Evolutionary conservation across 164 flowering plant species (phyloP), one percentile per base, ranked within the genome.

Genomic region (Vitis rotundifolia): DNA sequence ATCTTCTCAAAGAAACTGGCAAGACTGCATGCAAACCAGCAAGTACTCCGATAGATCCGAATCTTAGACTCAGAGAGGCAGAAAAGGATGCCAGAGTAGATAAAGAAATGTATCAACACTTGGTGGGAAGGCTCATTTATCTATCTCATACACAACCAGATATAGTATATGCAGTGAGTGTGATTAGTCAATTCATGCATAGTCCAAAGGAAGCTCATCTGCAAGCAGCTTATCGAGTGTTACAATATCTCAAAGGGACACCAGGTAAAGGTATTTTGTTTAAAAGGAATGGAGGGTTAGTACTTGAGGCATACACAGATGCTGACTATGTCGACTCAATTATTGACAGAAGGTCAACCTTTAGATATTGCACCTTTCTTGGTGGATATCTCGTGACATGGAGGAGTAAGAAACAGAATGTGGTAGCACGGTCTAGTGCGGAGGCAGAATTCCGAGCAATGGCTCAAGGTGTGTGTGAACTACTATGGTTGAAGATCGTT

Each of bases 111-210:
- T 66, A 28, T 16, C 28, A 66, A 12, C 14, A 29, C 5, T 14
- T 66, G 2, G 60, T 66, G 12, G 61, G 66, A 3, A 73, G 44
- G 50, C 55, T 73, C 60, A 60, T 73, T 9, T 67, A 73, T 47
- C 61, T 60, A 2, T 31, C 70, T 44, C 61, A 73, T 15, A 73
- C 61, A 2, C 1, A 61, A 26, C 70, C 48, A 8, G 54, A 66
- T 9, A 55, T 63, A 63, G 26, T 48, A 2, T 69, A 60, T 69
- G 72, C 44, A 22, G 26, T 49, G 2, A 44, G 28, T 4, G 28
- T 69, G 37, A 54, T 31, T 28, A 29, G 72, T 11, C 65, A 61
- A 51, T 69, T 69, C 16, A 69, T 61, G 59, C 72, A 69, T 10
- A 61, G 22, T 19, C 72, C 59, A 4, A 60, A 61, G 29, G 59